Evolutionary conservation across 1,284 basidiomycete species (phyloP).

Genomic region (Filobasidium uniguttulatum): DNA sequence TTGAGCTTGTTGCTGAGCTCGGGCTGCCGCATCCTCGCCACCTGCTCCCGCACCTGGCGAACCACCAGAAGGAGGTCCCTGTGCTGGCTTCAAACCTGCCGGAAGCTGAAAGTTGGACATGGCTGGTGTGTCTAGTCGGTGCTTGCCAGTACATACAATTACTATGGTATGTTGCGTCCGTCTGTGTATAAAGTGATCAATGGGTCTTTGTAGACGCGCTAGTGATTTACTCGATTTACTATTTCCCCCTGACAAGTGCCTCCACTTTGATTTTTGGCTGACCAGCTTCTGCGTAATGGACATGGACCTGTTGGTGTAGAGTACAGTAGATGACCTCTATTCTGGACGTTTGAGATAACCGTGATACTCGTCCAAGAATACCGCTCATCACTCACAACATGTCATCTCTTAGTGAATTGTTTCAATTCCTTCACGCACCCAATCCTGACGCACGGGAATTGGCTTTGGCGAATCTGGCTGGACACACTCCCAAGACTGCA

Average conservation of each 20-base stretch:
- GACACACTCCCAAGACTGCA: constrained; percentile 59
- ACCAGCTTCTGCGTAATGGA: no score
- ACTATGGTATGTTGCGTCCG: no score
- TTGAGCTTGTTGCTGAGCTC: constrained; percentile 8
- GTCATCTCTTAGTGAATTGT: constrained; percentile 47
- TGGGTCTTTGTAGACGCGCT: background rate
- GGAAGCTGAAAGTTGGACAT: constrained; percentile 33
- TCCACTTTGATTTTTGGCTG: no score
- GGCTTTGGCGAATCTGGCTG: constrained; percentile 67
- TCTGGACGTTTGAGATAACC: background rate
- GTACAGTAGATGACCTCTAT: background rate
- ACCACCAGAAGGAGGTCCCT: constrained; percentile 15
- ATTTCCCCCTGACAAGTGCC: background rate
- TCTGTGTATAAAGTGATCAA: background rate
- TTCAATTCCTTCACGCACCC: constrained; percentile 70
- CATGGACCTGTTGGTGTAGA: background rate
- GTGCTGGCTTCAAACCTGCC: constrained; percentile 26
- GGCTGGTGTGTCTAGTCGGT: no score
- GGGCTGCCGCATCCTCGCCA: constrained; percentile 30
- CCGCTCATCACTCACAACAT: constrained; percentile 17
- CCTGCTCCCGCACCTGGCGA: constrained; percentile 25
- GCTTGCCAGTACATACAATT: no score
- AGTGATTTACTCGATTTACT: background rate
- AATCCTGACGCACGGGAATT: constrained; percentile 79
- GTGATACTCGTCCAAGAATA: background rate